Evolutionary conservation across 2,329 filamentous ascomycete genomes (phyloP), one percentile per base, ranked within the genome.

Genomic region (Keithomyces neogunnii): DNA sequence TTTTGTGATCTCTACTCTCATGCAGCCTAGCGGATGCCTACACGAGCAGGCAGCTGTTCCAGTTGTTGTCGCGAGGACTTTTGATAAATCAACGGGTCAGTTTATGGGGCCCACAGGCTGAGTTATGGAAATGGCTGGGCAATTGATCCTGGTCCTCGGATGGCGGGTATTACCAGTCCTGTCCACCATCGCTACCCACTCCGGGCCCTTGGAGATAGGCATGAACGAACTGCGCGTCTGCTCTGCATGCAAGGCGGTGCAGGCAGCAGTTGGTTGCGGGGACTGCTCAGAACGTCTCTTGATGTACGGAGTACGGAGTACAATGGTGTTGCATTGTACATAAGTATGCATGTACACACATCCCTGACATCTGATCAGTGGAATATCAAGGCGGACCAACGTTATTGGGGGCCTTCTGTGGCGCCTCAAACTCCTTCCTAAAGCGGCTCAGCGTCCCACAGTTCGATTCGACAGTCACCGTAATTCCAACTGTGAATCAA

Each of bases 391-490:
- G 38, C 38, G 19, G 38, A 19, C 19, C 19, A 19, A 19, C 19
- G 19, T 19, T 19, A 19, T 19, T 19, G 19, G 19, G 19, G 19
- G 19, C 19, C 19, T 19, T 19, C 19, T 19, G 48, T 38, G 32
- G 39, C 45, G 19, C 36, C 36, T 47, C 38, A 40, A 45, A 49
- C 46, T 52, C 51, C 52, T 54, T 51, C 52, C 52, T 51, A 51
- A 54, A 45, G 13, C 30, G 52, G 52, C 30, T 35, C 45, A 44
- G 46, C 47, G 47, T 49, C 11, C 29, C 7, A 26, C 36, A 29
- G 19, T 26, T 49, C 9, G 19, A 19, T 19, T 19, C 19, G 19
- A 19, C 19, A 19, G 44, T 33, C 46, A 45, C 13, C 2, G 19
- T 28, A 13, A 13, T 10, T n/a, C 11, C 40, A 43, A 43, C 13